A percentile compares a stretch with the other conserved stretches of the same genome.
These are phyloP conservation scores for Fonsecaea pedrosoi DNA, from an alignment of 2,329 filamentous ascomycete species.

Conservation along the genomic window DNA sequence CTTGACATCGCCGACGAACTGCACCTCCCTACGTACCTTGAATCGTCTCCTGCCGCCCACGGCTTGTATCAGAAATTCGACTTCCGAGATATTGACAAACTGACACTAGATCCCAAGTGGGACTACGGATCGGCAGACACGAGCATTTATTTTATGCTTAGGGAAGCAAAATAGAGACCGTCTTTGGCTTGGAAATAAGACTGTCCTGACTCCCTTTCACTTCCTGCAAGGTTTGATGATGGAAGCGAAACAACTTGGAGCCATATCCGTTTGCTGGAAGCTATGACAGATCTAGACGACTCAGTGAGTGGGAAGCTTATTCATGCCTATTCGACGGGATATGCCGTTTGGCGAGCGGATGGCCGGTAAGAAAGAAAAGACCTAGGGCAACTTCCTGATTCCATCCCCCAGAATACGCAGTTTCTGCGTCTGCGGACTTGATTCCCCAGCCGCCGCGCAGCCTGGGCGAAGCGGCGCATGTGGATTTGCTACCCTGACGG, in stretches of 20 bases:
- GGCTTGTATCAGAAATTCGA: conserved; percentile 57
- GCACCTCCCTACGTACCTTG: conserved; percentile 55
- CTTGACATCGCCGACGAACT: conserved; percentile 44
- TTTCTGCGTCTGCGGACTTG: not conserved
- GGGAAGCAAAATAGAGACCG: conserved; percentile 11
- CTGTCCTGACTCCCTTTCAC: too few species aligned
- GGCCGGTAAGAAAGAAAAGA: not conserved
- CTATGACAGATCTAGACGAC: not conserved
- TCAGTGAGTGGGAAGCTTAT: not conserved
- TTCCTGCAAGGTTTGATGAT: too few species aligned
- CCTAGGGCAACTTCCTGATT: not conserved
- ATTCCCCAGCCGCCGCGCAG: not conserved
- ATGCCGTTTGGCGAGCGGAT: not conserved
- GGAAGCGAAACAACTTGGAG: not conserved
- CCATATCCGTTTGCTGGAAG: not conserved
- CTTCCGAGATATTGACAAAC: conserved; percentile 44
- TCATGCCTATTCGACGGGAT: not conserved
- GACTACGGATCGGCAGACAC: conserved; percentile 22
- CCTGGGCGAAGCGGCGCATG: not conserved
- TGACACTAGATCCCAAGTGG: conserved; percentile 24
- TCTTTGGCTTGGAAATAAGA: not conserved
- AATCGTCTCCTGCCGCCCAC: conserved; percentile 53
- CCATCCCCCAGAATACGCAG: not conserved
- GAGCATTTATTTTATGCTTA: conserved; percentile 26
- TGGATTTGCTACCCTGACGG: not conserved